A percentile compares a stretch with the other conserved stretches of the same genome.
Conservation (phyloP, 768 basidiomycete species). For the Astraeus odoratus region DNA sequence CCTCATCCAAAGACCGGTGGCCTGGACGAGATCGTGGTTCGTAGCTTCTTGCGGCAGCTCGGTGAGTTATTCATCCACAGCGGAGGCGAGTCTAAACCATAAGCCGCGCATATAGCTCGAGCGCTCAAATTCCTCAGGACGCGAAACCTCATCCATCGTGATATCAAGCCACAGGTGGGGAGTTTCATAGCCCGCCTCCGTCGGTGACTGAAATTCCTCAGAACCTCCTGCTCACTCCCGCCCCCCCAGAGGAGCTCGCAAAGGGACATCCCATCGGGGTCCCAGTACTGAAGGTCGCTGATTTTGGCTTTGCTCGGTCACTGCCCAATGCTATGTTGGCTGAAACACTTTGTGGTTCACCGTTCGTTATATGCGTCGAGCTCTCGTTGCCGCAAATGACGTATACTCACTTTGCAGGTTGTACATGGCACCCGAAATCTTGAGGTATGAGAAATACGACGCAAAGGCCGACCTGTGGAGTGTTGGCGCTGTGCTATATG, state of each 20-base stretch:
- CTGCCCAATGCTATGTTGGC: slow-evolving; percentile 92
- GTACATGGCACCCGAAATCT: slow-evolving; percentile 99
- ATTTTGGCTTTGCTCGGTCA: slow-evolving; percentile 95
- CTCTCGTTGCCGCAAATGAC: slow-evolving; percentile 1
- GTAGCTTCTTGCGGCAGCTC: slow-evolving; percentile 88
- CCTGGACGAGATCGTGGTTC: slow-evolving; percentile 81
- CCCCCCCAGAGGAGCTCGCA: slow-evolving; percentile 70
- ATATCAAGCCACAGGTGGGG: slow-evolving; percentile 88
- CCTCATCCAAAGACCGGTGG: slow-evolving; percentile 90
- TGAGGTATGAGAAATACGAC: slow-evolving; percentile 95
- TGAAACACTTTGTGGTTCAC: slow-evolving; percentile 96
- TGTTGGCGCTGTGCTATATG: slow-evolving; percentile 93
- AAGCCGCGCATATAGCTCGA: slow-evolving; percentile 51
- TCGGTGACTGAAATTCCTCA: slow-evolving; percentile 25
- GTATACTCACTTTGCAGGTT: slow-evolving; percentile 41
- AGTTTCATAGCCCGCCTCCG: not conserved
- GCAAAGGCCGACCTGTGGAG: slow-evolving; percentile 98
- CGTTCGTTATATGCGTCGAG: slow-evolving; percentile 47
- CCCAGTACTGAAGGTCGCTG: slow-evolving; percentile 93
- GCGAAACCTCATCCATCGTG: slow-evolving; percentile 88
- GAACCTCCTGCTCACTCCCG: slow-evolving; percentile 87
- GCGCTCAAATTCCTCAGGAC: slow-evolving; percentile 90
- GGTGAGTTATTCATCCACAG: slow-evolving; percentile 36
- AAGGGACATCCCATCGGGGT: slow-evolving; percentile 88
- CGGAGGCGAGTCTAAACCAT: no score